Evolutionary conservation across 345 rosid species (phyloP).

Genomic region (Heritiera fomes): DNA sequence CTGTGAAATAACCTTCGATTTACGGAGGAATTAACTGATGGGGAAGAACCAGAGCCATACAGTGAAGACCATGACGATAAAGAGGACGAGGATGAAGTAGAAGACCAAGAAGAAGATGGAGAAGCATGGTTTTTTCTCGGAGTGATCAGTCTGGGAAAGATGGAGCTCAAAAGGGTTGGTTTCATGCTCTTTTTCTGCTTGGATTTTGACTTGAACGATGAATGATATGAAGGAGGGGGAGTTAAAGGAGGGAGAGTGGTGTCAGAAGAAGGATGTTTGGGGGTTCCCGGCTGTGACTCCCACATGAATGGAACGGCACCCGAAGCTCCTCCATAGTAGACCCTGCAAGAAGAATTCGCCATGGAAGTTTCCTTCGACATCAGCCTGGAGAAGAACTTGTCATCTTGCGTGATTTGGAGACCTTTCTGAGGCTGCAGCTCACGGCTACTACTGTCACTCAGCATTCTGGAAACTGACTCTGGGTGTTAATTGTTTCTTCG

Average conservation of each 20-base stretch:
- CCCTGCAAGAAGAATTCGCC: conserved; percentile 61
- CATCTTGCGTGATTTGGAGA: conserved; percentile 42
- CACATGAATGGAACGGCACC: conserved; percentile 68
- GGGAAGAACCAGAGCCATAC: conserved; percentile 15
- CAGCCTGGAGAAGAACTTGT: conserved; percentile 52
- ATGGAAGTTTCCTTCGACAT: conserved; percentile 60
- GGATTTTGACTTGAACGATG: conserved; percentile 27
- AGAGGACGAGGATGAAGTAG: conserved; percentile 39
- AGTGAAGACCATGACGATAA: conserved; percentile 39
- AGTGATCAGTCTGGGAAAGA: conserved; percentile 15
- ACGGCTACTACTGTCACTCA: not conserved
- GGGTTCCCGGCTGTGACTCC: conserved; percentile 87
- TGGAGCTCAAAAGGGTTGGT: conserved; percentile 21
- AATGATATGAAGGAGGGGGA: conserved; percentile 54
- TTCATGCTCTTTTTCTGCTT: conserved; percentile 26
- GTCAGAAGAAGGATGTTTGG: conserved; percentile 45
- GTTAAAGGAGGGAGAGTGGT: conserved; percentile 47
- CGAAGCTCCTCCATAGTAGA: conserved; percentile 63
- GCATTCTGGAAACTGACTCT: conserved; percentile 22
- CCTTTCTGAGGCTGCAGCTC: conserved; percentile 18
- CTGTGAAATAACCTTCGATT: conserved; percentile 20
- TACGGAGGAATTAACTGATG: conserved; percentile 9
- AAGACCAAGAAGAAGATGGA: conserved; percentile 44
- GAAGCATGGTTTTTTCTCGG: conserved; percentile 32
- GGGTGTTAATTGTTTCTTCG: not conserved